Evolutionary conservation across 2,329 filamentous ascomycete species (phyloP), one percentile per base, ranked within the genome.

Genomic region (Calonectria pauciramosa): DNA sequence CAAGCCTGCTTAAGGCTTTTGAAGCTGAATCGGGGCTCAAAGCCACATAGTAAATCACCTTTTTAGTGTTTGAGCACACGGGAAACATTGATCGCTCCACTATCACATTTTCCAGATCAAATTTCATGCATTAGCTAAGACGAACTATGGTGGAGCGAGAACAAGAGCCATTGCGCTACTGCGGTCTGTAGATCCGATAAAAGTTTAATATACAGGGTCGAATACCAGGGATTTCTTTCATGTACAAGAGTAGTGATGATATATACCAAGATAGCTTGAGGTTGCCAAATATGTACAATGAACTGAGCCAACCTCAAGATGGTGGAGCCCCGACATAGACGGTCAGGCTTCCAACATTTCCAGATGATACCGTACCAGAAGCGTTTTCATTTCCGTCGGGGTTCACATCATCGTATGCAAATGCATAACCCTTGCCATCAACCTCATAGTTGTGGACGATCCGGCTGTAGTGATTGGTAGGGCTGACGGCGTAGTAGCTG

Each of bases 351-450:
- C 80, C 71, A 0, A 82, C 80, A 13, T 64, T 72, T 0, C 77
- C 79, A 1, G 82, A 82, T 0, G 79, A 66, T 20, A 86, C 80
- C 18, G 81, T 74, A 0, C 84, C 86, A 1, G 85, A 85, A 4
- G 90, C 89, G 80, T 93, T 90, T 76, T 87, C 85, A 34, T 88
- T 87, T 23, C 88, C 90, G 73, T 87, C 86, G 0, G 91, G 89
- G 70, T 91, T 90, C 23, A 94, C 92, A 80, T 94, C 93, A 79
- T 94, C 93, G 77, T 93, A 94, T 0, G 93, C 88, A 80, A 94
- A 94, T 0, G 91, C 90, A 80, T 94, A 94, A 0, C 93, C 93
- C 56, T 87, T 85, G 1, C 89, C 88, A 81, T 93, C 91, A 6
- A 88, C 80, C 83, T 93, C 91, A 65, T 90, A 87, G 47, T 87